These are phyloP conservation scores for Hirschioporus abietinus DNA, from an alignment of 768 basidiomycete species.

Conservation along the genomic window DNA sequence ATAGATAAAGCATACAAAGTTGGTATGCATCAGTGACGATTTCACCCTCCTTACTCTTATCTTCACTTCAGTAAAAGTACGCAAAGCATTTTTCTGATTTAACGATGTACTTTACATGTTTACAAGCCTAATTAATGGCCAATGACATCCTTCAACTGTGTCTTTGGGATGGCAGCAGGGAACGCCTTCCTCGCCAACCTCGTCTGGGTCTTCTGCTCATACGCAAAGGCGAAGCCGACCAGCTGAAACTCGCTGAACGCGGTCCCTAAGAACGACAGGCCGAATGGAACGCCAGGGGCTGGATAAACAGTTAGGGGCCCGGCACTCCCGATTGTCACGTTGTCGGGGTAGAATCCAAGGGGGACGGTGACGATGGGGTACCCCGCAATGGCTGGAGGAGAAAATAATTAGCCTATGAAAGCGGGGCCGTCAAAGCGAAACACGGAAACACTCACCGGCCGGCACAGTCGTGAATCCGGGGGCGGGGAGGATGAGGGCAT, in stretches of 20 bases:
- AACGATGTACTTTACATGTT: not conserved
- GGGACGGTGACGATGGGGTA: conserved; percentile 69
- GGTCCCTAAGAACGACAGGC: conserved; percentile 56
- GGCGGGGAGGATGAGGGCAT: conserved; percentile 28
- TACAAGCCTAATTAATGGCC: conserved; percentile 1
- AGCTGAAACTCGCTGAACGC: conserved; percentile 56
- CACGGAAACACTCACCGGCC: conserved; percentile 4
- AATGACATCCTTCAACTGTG: conserved; percentile 25
- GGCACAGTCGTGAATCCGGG: conserved; percentile 21
- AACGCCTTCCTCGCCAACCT: conserved; percentile 25
- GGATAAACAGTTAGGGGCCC: conserved; percentile 35
- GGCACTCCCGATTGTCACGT: conserved; percentile 33
- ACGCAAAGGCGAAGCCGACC: conserved; percentile 56
- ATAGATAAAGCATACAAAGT: too few species aligned
- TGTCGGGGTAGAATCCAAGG: conserved; percentile 51
- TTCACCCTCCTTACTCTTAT: not conserved
- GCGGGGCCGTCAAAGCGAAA: not conserved
- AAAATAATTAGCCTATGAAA: conserved; percentile 23
- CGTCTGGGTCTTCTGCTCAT: conserved; percentile 39
- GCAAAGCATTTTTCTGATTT: not conserved
- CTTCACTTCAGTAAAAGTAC: not conserved
- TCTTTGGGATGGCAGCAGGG: conserved; percentile 26
- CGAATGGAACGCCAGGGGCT: conserved; percentile 53
- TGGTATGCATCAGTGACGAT: not conserved
- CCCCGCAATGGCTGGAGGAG: conserved; percentile 48